These are phyloP conservation scores for Penicillium verhagenii DNA, from an alignment of 495 filamentous ascomycete species.

Conservation along the genomic window DNA sequence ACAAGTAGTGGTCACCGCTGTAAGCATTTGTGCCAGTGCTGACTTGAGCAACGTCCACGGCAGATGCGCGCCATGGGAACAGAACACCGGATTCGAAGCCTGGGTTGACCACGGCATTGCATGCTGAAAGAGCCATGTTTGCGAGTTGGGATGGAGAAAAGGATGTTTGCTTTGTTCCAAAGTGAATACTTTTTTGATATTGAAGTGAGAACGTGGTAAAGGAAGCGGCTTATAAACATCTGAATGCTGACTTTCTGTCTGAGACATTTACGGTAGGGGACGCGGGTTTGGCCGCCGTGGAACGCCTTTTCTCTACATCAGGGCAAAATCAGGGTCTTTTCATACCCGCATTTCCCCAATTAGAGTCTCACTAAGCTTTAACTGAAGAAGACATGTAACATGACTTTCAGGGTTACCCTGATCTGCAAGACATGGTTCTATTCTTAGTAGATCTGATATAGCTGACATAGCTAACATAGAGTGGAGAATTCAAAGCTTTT, in stretches of 20 bases:
- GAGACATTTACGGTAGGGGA: not conserved
- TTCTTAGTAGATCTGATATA: not conserved
- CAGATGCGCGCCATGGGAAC: conserved; percentile 22
- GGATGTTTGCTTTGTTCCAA: too few species aligned
- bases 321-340: not conserved
- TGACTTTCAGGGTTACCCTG: not conserved
- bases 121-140: conserved; percentile 19
- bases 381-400: not conserved
- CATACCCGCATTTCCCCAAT: not conserved
- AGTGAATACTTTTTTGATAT: not conserved
- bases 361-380: not conserved
- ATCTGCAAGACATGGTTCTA: not conserved
- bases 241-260: not conserved
- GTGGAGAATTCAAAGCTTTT: too few species aligned
- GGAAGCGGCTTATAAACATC: not conserved
- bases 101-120: conserved; percentile 27
- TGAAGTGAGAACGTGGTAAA: not conserved
- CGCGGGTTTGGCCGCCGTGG: not conserved
- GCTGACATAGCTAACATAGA: too few species aligned
- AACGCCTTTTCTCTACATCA: not conserved
- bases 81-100: conserved; percentile 27
- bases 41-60: conserved; percentile 20
- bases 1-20: conserved; percentile 27
- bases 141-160: too few species aligned
- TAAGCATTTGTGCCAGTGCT: conserved; percentile 20